phyloP scores from a whole-genome alignment of 768 basidiomycete species.

The Phaffia australis region DNA sequence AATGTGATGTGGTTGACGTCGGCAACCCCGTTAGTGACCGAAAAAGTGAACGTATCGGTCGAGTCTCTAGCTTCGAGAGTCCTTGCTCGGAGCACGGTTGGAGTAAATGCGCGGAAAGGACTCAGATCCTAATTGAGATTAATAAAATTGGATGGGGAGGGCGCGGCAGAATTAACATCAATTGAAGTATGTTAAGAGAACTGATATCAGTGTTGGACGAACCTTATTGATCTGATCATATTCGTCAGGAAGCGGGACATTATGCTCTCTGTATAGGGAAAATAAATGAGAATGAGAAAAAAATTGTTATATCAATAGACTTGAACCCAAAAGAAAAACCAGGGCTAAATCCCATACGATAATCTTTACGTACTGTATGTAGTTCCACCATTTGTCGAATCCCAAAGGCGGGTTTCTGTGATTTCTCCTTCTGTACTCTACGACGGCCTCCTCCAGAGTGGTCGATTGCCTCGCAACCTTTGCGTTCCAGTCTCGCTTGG shows the following conservation, averaged over 20 bases:
- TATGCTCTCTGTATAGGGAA: constrained; percentile 27
- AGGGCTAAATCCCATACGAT: too few relatives aligned
- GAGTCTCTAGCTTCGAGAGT: too few relatives aligned
- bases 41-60: constrained; percentile 12
- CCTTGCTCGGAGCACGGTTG: too few relatives aligned
- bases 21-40: constrained; percentile 8
- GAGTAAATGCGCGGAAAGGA: neutral
- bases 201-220: constrained; percentile 1
- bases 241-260: constrained; percentile 33
- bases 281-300: too few relatives aligned
- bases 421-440: constrained; percentile 33
- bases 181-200: too few relatives aligned
- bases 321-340: too few relatives aligned
- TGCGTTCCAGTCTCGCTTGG: constrained; percentile 32
- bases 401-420: constrained; percentile 31
- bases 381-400: constrained; percentile 36
- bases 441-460: constrained; percentile 31
- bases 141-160: neutral
- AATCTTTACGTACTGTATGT: constrained; percentile 29
- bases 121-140: neutral
- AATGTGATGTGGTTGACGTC: constrained; percentile 3
- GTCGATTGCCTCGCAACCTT: constrained; percentile 32
- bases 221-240: constrained; percentile 32
- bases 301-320: too few relatives aligned
- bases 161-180: neutral